phyloP scores from a whole-genome alignment of 805 yeast species.

The Maudiozyma turicensis region DNA sequence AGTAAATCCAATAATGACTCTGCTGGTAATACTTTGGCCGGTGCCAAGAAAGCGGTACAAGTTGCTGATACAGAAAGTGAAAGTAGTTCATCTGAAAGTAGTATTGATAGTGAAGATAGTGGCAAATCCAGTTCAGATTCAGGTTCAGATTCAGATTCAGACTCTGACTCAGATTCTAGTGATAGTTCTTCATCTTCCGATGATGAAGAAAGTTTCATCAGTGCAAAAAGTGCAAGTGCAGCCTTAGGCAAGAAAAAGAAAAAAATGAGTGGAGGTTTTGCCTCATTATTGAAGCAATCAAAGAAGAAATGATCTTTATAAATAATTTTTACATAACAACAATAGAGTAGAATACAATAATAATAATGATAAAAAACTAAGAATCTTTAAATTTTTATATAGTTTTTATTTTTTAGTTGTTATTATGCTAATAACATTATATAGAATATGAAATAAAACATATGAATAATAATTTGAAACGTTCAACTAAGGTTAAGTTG shows the following conservation, averaged over 20 bases:
- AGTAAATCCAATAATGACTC: neutral
- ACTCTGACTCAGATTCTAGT: conserved; percentile 13
- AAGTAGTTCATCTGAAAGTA: conserved; percentile 4
- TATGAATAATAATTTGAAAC: neutral
- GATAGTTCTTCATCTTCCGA: conserved; percentile 11
- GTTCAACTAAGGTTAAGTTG: neutral
- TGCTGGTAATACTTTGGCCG: neutral
- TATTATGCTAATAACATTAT: neutral
- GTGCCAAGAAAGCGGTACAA: neutral
- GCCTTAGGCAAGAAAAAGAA: conserved; percentile 30
- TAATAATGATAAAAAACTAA: too few species aligned
- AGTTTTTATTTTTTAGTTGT: too few species aligned
- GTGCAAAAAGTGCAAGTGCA: conserved; percentile 36
- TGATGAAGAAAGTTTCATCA: conserved; percentile 31
- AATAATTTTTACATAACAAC: too few species aligned
- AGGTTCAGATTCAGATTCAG: conserved; percentile 13
- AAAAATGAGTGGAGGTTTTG: conserved; percentile 35
- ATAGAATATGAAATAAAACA: neutral
- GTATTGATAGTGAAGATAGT: conserved; percentile 7
- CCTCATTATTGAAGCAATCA: conserved; percentile 40
- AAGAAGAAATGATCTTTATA: conserved; percentile 15
- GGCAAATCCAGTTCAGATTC: conserved; percentile 1
- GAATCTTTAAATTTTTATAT: too few species aligned
- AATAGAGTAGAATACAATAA: too few species aligned
- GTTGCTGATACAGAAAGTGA: conserved; percentile 5